A percentile compares a stretch with the other conserved stretches of the same genome.
Conservation (phyloP, 1,139 yeast genomes). For the Geotrichum cucujoidarum region DNA sequence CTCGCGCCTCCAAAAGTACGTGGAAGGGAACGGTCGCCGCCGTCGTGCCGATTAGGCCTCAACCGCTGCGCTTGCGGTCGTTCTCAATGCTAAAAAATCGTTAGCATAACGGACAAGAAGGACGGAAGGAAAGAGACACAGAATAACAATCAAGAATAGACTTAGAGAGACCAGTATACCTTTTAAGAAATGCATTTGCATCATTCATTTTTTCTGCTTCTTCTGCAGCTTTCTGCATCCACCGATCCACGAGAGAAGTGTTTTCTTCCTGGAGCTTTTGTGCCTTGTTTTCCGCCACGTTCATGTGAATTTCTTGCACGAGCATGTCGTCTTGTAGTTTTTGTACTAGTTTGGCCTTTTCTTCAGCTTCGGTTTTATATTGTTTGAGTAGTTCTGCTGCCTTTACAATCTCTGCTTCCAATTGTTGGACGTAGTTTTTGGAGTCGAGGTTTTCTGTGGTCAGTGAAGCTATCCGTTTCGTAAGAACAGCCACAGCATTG, state of each 20-base stretch:
- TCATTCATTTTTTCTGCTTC: slow-evolving; percentile 61
- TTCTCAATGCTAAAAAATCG: slow-evolving; percentile 12
- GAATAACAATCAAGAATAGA: not conserved
- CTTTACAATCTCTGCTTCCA: slow-evolving; percentile 10
- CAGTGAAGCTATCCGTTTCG: slow-evolving; percentile 7
- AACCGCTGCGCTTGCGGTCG: slow-evolving; percentile 1
- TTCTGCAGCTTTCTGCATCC: slow-evolving; percentile 53
- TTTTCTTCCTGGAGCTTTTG: slow-evolving; percentile 40
- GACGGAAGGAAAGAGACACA: not conserved
- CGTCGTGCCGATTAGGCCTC: not conserved
- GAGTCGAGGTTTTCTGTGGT: not conserved
- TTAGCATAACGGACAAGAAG: not conserved
- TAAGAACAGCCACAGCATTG: slow-evolving; percentile 9
- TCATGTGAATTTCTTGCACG: slow-evolving; percentile 64
- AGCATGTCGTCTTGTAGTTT: slow-evolving; percentile 66
- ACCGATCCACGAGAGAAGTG: slow-evolving; percentile 49
- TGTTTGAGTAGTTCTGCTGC: slow-evolving; percentile 19
- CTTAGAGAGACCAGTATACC: slow-evolving; percentile 22
- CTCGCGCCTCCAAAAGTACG: slow-evolving; percentile 24
- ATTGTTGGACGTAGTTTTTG: slow-evolving; percentile 13
- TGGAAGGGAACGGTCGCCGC: slow-evolving; percentile 8
- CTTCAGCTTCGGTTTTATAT: slow-evolving; percentile 26
- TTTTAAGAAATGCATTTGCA: slow-evolving; percentile 44
- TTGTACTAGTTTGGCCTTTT: slow-evolving; percentile 47
- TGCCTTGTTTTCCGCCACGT: slow-evolving; percentile 50